These are phyloP conservation scores for Inosperma sp. DNA, from an alignment of 768 basidiomycete genomes.

Conservation along the genomic window DNA sequence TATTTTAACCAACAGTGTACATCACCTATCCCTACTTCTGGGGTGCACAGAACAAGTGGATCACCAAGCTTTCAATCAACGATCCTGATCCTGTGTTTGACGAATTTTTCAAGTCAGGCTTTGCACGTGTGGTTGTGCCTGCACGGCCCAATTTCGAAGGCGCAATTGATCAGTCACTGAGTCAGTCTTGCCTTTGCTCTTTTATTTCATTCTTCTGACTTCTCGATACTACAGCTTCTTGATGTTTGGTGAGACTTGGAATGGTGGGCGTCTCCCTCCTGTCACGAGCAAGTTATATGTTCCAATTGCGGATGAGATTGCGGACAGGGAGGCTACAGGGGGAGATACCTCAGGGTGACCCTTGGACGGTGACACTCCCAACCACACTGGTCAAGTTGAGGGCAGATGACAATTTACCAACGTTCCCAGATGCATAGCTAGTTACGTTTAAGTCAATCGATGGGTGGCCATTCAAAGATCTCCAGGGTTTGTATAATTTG, in stretches of 20 bases:
- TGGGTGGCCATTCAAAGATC: too few species aligned
- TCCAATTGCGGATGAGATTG: background rate
- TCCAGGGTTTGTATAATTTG: too few species aligned
- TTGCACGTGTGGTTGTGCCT: background rate
- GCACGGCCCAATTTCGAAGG: background rate
- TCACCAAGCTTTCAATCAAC: constrained; percentile 45
- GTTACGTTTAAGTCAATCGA: too few species aligned
- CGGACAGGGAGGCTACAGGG: background rate
- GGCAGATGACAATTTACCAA: background rate
- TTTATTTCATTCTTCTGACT: too few species aligned
- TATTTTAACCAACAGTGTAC: background rate
- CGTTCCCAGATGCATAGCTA: background rate
- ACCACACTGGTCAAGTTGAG: constrained; percentile 1
- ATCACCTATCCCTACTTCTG: constrained; percentile 1
- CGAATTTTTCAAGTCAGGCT: background rate
- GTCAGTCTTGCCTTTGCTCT: too few species aligned
- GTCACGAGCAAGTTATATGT: background rate
- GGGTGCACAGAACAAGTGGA: background rate
- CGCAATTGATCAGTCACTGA: background rate
- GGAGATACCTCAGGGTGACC: background rate
- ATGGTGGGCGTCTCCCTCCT: background rate
- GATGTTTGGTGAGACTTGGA: constrained; percentile 1
- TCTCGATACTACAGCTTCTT: background rate
- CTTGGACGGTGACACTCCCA: background rate
- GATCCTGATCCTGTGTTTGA: constrained; percentile 55